Evolutionary conservation across 2,329 filamentous ascomycete species (phyloP), one percentile per base, ranked within the genome.

Genomic region (Ambrosiella xylebori): DNA sequence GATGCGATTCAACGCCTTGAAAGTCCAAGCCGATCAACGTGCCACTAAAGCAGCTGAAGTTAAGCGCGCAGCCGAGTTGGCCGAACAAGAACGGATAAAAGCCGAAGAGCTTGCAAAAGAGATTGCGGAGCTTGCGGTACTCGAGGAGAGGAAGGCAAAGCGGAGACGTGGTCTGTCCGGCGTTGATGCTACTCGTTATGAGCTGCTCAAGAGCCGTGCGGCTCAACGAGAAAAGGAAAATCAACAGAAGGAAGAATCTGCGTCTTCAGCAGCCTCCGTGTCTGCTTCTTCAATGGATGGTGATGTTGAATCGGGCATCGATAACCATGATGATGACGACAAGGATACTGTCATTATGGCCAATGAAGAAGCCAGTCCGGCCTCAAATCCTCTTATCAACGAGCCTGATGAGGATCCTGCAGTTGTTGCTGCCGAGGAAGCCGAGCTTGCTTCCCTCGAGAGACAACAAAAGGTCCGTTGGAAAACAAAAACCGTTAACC

Each of bases 321-420:
- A 59, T n/a, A 54, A 45, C 2, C 57, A 57, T 15, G 59, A 60
- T 39, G 59, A 56, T 19, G 59, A 59, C 44, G 52, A 57, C 37
- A 60, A 60, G 27, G 59, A 58, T 19, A 60, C 59, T 17, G 58
- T 59, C 3, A 45, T 60, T 27, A 60, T 60, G 52, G 56, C 56
- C 44, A 60, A 60, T 17, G 56, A 60, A 12, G 51, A 60, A 17
- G 44, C 56, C 9, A 47, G 55, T 11, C 41, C 59, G 12, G 36
- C 44, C 15, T 7, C 38, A 27, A 45, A 17, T 7, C 41, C 51
- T 19, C 52, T 54, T 41, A n/a, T 19, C 36, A 54, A 54, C 8
- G 59, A 60, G 35, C 56, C 56, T 7, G 59, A 60, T 9, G 59
- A 60, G 35, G 59, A 60, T 17, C 59, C 59, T 2, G 56, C 56